Percentiles rank a stretch among this genome's conserved stretches.
Conservation (phyloP, 352 stramenopile genomes). For the Nothophytophthora sp. region DNA sequence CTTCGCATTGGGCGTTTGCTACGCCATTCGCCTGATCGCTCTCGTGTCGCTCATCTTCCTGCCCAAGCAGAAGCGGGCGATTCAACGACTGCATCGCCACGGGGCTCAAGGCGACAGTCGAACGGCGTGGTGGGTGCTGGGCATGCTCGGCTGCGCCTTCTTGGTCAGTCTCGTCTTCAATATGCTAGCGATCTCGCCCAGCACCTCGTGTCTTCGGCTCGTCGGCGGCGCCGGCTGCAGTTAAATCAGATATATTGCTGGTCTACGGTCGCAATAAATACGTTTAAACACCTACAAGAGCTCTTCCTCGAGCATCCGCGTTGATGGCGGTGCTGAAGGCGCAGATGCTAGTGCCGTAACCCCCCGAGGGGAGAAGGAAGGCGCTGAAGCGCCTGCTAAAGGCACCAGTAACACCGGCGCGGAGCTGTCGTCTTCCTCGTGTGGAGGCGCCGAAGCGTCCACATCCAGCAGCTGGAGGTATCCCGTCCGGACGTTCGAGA, state of each 20-base stretch:
- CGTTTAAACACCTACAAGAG: constrained; percentile 31
- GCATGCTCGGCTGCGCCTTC: constrained; percentile 24
- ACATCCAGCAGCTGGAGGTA: constrained; percentile 63
- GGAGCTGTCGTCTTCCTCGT: constrained; percentile 31
- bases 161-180: constrained; percentile 44
- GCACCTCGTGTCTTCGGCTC: constrained; percentile 35
- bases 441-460: constrained; percentile 30
- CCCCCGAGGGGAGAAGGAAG: constrained; percentile 25
- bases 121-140: constrained; percentile 36
- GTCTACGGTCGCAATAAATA: too few relatives aligned
- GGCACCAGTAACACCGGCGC: constrained; percentile 29
- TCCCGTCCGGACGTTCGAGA: constrained; percentile 37
- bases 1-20: constrained; percentile 46
- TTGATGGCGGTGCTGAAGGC: constrained; percentile 17
- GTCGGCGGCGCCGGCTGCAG: constrained; percentile 35
- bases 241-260: constrained; percentile 5
- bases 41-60: constrained; percentile 44
- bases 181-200: constrained; percentile 24
- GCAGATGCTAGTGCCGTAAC: constrained; percentile 4
- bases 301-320: constrained; percentile 22
- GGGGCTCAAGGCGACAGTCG: constrained; percentile 19
- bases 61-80: constrained; percentile 46
- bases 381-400: constrained; percentile 38
- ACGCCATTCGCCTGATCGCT: constrained; percentile 44
- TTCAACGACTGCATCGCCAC: constrained; percentile 40